A percentile compares a stretch with the other conserved stretches of the same genome.
These are phyloP conservation scores for Cercophora sp. DNA, from an alignment of 495 filamentous ascomycete species.

Conservation along the genomic window DNA sequence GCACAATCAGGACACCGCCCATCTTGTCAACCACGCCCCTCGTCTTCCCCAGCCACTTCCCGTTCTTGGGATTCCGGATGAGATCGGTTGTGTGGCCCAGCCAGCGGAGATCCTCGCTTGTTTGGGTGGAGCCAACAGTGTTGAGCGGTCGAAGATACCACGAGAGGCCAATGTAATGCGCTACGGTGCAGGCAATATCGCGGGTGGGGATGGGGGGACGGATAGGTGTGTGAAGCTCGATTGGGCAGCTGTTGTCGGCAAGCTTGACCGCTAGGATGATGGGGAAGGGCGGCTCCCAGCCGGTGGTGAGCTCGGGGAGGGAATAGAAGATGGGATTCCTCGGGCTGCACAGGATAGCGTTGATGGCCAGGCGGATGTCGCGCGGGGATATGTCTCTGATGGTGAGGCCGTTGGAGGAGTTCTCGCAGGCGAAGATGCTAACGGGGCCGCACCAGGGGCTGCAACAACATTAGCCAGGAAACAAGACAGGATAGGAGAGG, in stretches of 20 bases:
- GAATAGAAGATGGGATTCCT: too few relatives aligned
- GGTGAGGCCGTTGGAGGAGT: background rate
- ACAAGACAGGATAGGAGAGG: background rate
- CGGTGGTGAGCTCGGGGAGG: too few relatives aligned
- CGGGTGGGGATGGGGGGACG: too few relatives aligned
- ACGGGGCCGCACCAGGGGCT: slow-evolving; percentile 4
- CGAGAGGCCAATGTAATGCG: too few relatives aligned
- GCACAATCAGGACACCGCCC: background rate
- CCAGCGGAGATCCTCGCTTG: background rate
- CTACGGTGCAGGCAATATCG: background rate
- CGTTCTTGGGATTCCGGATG: too few relatives aligned
- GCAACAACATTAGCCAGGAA: background rate
- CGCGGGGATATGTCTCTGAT: slow-evolving; percentile 7
- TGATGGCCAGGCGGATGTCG: slow-evolving; percentile 5
- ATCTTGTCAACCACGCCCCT: background rate
- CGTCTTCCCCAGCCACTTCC: background rate
- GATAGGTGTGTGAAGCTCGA: too few relatives aligned
- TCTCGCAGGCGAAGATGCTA: background rate
- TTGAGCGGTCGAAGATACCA: too few relatives aligned
- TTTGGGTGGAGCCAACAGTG: too few relatives aligned
- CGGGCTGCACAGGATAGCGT: background rate
- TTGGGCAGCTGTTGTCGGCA: too few relatives aligned
- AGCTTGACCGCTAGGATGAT: too few relatives aligned
- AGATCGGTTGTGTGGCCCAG: background rate
- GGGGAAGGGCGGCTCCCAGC: too few relatives aligned